These are phyloP conservation scores for Hypoxylon intermedium DNA, from an alignment of 495 filamentous ascomycete genomes.

Conservation along the genomic window DNA sequence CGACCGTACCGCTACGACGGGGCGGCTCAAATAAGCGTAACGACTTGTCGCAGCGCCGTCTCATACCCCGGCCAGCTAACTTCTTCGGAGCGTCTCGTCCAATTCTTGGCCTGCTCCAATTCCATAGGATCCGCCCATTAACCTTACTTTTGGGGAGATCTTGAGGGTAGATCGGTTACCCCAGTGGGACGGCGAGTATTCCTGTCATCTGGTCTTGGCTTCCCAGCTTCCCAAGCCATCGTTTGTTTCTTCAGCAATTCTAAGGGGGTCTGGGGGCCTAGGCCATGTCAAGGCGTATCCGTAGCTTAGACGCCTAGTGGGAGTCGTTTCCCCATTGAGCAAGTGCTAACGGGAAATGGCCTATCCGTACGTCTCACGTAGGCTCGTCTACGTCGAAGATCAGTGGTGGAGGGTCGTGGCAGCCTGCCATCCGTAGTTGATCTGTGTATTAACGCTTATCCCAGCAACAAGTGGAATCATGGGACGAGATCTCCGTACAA, in stretches of 20 bases:
- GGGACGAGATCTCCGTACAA: conserved; percentile 19
- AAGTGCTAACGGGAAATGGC: conserved; percentile 19
- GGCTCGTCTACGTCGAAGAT: conserved; percentile 28
- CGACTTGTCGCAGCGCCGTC: conserved; percentile 31
- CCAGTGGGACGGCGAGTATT: conserved; percentile 11
- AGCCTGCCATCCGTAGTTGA: conserved; percentile 3
- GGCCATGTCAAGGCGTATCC: conserved; percentile 23
- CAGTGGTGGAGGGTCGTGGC: conserved; percentile 14
- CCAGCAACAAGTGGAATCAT: neutral
- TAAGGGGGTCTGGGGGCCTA: neutral
- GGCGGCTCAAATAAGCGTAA: conserved; percentile 38
- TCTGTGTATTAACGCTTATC: conserved; percentile 7
- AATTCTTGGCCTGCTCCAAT: conserved; percentile 8
- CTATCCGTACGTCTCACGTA: conserved; percentile 30
- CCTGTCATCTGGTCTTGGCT: conserved; percentile 29
- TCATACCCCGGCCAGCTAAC: conserved; percentile 27
- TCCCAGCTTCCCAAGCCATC: neutral
- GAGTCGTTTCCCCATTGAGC: conserved; percentile 25
- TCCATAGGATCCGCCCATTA: conserved; percentile 28
- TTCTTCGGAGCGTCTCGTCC: conserved; percentile 25
- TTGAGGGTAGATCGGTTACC: conserved; percentile 23
- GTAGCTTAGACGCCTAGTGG: conserved; percentile 7
- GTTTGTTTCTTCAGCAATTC: conserved; percentile 27
- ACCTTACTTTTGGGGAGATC: conserved; percentile 32
- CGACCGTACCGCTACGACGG: conserved; percentile 3